Percentiles rank a stretch among this genome's conserved stretches.
phyloP scores from a whole-genome alignment of 768 basidiomycete species.

The Panus rudis region DNA sequence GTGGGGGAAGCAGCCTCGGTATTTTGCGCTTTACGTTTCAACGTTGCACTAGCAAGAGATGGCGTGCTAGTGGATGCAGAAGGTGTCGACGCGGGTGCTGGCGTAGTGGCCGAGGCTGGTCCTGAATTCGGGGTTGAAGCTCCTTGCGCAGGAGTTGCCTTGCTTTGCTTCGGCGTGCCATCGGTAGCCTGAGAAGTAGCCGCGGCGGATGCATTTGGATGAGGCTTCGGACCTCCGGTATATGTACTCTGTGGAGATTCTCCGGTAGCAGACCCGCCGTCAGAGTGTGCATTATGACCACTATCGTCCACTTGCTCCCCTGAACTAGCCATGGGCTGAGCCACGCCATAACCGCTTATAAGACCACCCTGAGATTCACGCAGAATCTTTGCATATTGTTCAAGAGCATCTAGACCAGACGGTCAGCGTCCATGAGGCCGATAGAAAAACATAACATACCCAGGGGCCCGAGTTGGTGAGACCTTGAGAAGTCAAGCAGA shows the following conservation, averaged over 20 bases:
- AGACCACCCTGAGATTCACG: slow-evolving; percentile 34
- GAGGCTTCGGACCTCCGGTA: no score
- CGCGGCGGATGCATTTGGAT: no score
- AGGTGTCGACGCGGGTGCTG: slow-evolving; percentile 18
- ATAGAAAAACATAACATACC: slow-evolving; percentile 40
- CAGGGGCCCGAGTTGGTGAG: slow-evolving; percentile 50
- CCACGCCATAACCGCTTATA: slow-evolving; percentile 19
- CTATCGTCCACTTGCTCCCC: no score
- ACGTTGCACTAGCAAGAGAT: slow-evolving; percentile 19
- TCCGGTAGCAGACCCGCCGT: no score
- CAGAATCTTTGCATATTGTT: slow-evolving; percentile 31
- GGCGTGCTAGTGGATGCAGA: slow-evolving; percentile 21
- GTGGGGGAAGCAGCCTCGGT: slow-evolving; percentile 43
- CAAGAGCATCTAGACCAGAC: slow-evolving; percentile 34
- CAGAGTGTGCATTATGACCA: no score
- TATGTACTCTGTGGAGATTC: no score
- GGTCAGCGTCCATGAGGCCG: slow-evolving; percentile 1
- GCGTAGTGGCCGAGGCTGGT: slow-evolving; percentile 21
- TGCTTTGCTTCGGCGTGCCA: slow-evolving; percentile 54
- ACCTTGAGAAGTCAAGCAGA: slow-evolving; percentile 58
- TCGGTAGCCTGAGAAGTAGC: slow-evolving; percentile 36
- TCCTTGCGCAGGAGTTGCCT: slow-evolving; percentile 36
- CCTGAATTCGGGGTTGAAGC: slow-evolving; percentile 5
- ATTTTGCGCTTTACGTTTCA: slow-evolving; percentile 27
- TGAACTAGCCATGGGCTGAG: no score